Evolutionary conservation across 2,329 filamentous ascomycete species (phyloP).

Genomic region (Aspergillus ibericus): DNA sequence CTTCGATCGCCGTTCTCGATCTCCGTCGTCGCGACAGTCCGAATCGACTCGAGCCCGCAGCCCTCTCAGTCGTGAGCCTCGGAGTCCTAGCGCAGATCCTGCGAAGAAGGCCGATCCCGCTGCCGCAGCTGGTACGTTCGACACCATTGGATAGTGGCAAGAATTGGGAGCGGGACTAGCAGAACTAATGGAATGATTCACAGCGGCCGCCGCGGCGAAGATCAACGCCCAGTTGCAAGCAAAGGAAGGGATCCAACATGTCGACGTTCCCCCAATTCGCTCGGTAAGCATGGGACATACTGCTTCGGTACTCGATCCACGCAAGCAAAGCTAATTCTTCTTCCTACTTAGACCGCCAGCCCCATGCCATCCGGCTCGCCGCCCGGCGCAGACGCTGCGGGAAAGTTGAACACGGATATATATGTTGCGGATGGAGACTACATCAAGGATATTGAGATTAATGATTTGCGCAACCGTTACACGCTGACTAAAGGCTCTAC

Average conservation of each 20-base stretch:
- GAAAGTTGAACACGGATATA: conserved; percentile 77
- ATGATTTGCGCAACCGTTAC: conserved; percentile 95
- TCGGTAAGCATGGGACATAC: conserved; percentile 46
- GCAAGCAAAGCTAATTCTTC: not conserved
- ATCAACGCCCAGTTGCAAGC: conserved; percentile 82
- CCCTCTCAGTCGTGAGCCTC: conserved; percentile 61
- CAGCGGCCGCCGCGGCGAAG: conserved; percentile 82
- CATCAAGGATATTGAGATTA: conserved; percentile 99
- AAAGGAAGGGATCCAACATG: conserved; percentile 86
- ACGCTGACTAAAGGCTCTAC: conserved; percentile 94
- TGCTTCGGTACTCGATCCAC: not conserved
- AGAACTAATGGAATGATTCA: conserved; percentile 19
- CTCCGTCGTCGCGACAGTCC: conserved; percentile 66
- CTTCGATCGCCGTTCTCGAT: conserved; percentile 90
- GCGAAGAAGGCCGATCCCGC: conserved; percentile 63
- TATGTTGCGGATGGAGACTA: conserved; percentile 96
- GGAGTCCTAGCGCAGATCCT: conserved; percentile 48
- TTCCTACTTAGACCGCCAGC: conserved; percentile 43
- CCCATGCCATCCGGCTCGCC: conserved; percentile 56
- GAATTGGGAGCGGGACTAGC: not conserved
- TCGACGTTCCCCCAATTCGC: conserved; percentile 80
- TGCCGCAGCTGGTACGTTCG: conserved; percentile 68
- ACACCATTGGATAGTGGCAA: not conserved
- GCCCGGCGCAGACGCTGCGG: conserved; percentile 47
- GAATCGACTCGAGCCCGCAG: conserved; percentile 78